A percentile compares a stretch with the other conserved stretches of the same genome.
These are phyloP conservation scores for Pyrenophora tritici-repentis DNA, from an alignment of 2,329 filamentous ascomycete genomes.

Conservation along the genomic window DNA sequence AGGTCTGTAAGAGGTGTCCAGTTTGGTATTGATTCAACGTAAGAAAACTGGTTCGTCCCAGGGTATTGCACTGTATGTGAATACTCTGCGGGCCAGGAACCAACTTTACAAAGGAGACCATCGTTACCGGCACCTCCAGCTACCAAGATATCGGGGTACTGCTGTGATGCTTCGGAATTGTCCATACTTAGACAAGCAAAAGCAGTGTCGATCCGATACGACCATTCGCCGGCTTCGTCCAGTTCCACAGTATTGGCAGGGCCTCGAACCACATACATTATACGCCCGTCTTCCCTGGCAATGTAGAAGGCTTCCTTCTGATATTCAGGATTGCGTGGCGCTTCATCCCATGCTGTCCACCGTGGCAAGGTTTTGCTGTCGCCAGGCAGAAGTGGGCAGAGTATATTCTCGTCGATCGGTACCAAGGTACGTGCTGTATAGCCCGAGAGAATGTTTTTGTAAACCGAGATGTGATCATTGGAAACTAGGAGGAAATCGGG, in stretches of 20 bases:
- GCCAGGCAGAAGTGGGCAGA: slow-evolving; percentile 52
- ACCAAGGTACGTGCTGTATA: slow-evolving; percentile 28
- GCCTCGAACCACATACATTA: slow-evolving; percentile 71
- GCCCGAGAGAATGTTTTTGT: slow-evolving; percentile 50
- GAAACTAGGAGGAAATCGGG: slow-evolving; percentile 50
- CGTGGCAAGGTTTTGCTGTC: slow-evolving; percentile 55
- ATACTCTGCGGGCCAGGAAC: slow-evolving; percentile 43
- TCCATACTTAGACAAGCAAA: slow-evolving; percentile 72
- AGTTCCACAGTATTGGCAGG: slow-evolving; percentile 48
- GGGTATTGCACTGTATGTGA: slow-evolving; percentile 62
- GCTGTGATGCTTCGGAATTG: slow-evolving; percentile 52
- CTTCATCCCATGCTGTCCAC: slow-evolving; percentile 86
- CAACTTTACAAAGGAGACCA: slow-evolving; percentile 75
- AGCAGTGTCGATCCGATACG: slow-evolving; percentile 77
- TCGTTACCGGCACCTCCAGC: slow-evolving; percentile 78
- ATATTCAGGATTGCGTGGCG: slow-evolving; percentile 64
- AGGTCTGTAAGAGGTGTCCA: slow-evolving; percentile 61
- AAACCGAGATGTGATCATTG: slow-evolving; percentile 44
- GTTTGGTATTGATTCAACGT: slow-evolving; percentile 66
- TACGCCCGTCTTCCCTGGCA: slow-evolving; percentile 82
- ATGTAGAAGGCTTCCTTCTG: slow-evolving; percentile 81
- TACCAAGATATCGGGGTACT: slow-evolving; percentile 76
- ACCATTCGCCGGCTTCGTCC: slow-evolving; percentile 60
- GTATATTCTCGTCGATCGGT: slow-evolving; percentile 37
- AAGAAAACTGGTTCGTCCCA: slow-evolving; percentile 46